Conservation (phyloP, 257 asterid species). For the Leptodermis oblonga region DNA sequence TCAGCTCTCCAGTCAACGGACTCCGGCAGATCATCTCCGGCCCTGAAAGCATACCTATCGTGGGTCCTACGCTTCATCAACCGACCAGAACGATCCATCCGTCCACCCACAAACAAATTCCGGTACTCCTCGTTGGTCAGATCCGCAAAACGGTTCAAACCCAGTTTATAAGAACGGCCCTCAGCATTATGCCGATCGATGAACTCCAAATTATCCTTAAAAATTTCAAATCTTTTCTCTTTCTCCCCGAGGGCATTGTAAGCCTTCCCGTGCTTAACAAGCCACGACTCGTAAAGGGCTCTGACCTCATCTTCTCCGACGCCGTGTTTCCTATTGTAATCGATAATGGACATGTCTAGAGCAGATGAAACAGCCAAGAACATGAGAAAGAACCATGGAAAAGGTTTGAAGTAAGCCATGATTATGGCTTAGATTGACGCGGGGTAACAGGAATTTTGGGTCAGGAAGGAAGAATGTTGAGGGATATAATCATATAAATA, state of each 20-base stretch:
- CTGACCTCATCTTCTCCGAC: slow-evolving; percentile 17
- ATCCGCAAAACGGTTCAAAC: slow-evolving; percentile 76
- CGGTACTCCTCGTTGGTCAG: slow-evolving; percentile 76
- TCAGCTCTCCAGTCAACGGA: slow-evolving; percentile 81
- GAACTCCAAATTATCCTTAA: slow-evolving; percentile 67
- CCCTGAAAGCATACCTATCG: slow-evolving; percentile 48
- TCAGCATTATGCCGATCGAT: slow-evolving; percentile 50
- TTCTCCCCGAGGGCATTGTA: slow-evolving; percentile 68
- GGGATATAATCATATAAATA: too few relatives aligned
- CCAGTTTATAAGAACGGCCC: slow-evolving; percentile 48
- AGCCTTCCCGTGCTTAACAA: slow-evolving; percentile 53
- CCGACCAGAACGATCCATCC: slow-evolving; percentile 34
- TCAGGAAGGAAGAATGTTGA: too few relatives aligned
- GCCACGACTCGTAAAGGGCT: slow-evolving; percentile 75
- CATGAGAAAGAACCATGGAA: slow-evolving; percentile 24
- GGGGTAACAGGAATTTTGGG: not conserved
- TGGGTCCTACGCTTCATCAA: slow-evolving; percentile 24
- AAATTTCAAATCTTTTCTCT: slow-evolving; percentile 61
- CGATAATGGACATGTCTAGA: slow-evolving; percentile 67
- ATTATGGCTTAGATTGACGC: not conserved
- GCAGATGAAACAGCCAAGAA: slow-evolving; percentile 44
- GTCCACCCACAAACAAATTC: slow-evolving; percentile 44
- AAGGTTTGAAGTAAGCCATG: slow-evolving; percentile 46
- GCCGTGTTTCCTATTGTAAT: slow-evolving; percentile 39
- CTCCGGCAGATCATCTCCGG: slow-evolving; percentile 59